Conservation (phyloP, 257 asterid genomes). For the Avicennia marina region DNA sequence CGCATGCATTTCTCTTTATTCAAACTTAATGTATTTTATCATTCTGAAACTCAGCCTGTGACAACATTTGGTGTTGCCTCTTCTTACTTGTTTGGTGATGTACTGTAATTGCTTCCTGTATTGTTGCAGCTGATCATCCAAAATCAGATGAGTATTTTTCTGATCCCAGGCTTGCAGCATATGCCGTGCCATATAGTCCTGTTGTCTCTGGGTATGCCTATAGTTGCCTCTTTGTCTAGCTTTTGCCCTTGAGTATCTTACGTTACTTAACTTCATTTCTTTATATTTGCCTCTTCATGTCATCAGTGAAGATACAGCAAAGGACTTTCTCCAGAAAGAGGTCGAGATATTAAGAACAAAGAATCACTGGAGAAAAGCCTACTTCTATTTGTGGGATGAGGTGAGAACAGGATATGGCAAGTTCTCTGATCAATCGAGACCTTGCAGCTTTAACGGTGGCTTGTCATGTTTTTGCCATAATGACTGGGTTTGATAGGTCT, state of each 20-base stretch:
- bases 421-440: slow-evolving; percentile 11
- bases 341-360: slow-evolving; percentile 82
- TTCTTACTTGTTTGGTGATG: slow-evolving; percentile 5
- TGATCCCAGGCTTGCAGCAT: slow-evolving; percentile 96
- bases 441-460: slow-evolving; percentile 13
- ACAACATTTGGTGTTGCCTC: neutral
- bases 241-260: slow-evolving; percentile 14
- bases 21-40: too few species aligned
- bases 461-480: slow-evolving; percentile 4
- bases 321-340: slow-evolving; percentile 73
- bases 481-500: slow-evolving; percentile 8
- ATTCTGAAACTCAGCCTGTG: too few species aligned
- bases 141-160: slow-evolving; percentile 92
- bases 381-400: slow-evolving; percentile 99
- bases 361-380: slow-evolving; percentile 91
- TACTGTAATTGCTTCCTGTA: slow-evolving; percentile 15
- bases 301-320: slow-evolving; percentile 65
- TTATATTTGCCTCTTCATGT: slow-evolving; percentile 42
- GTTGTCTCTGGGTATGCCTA: slow-evolving; percentile 57
- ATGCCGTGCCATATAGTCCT: slow-evolving; percentile 90
- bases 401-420: slow-evolving; percentile 38
- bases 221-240: slow-evolving; percentile 15
- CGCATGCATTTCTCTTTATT: neutral
- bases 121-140: slow-evolving; percentile 86
- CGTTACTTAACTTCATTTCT: slow-evolving; percentile 25